These are phyloP conservation scores for Erythrobasidium hasegawianum DNA, from an alignment of 1,284 basidiomycete genomes.

Conservation along the genomic window DNA sequence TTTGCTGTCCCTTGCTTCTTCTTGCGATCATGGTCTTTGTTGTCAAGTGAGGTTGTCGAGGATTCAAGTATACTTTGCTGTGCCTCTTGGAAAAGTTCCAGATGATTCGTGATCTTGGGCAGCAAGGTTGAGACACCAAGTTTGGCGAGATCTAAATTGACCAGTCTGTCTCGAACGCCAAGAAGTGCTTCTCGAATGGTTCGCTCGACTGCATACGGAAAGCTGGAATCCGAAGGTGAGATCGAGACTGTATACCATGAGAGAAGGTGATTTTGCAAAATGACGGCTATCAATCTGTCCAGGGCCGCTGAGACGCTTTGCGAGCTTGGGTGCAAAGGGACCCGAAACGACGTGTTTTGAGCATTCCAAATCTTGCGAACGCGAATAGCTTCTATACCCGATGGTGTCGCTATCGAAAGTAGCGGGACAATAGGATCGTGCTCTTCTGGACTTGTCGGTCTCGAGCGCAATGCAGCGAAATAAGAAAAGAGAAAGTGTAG, in stretches of 20 bases:
- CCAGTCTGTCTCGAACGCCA: background rate
- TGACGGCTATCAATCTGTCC: constrained; percentile 68
- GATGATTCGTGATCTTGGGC: constrained; percentile 79
- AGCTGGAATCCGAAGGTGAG: constrained; percentile 71
- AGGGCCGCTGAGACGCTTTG: constrained; percentile 65
- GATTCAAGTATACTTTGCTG: constrained; percentile 34
- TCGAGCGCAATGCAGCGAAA: background rate
- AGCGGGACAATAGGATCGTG: constrained; percentile 21
- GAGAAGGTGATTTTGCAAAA: constrained; percentile 74
- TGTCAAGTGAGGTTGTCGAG: background rate
- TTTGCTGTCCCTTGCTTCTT: constrained; percentile 55
- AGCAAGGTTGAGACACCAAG: constrained; percentile 77
- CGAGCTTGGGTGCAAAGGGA: constrained; percentile 59
- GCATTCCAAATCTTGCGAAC: constrained; percentile 9
- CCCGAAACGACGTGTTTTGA: constrained; percentile 17
- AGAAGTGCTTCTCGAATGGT: constrained; percentile 64
- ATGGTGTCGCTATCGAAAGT: constrained; percentile 30
- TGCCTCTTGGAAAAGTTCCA: constrained; percentile 76
- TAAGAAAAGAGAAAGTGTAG: constrained; percentile 20
- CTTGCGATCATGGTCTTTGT: constrained; percentile 3
- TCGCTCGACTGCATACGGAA: constrained; percentile 74
- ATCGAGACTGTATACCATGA: constrained; percentile 73
- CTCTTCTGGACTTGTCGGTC: background rate
- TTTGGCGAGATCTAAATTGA: constrained; percentile 65
- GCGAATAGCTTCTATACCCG: constrained; percentile 27